These are phyloP conservation scores for Fonsecaea monophora DNA, from an alignment of 2,329 filamentous ascomycete species.

Conservation along the genomic window DNA sequence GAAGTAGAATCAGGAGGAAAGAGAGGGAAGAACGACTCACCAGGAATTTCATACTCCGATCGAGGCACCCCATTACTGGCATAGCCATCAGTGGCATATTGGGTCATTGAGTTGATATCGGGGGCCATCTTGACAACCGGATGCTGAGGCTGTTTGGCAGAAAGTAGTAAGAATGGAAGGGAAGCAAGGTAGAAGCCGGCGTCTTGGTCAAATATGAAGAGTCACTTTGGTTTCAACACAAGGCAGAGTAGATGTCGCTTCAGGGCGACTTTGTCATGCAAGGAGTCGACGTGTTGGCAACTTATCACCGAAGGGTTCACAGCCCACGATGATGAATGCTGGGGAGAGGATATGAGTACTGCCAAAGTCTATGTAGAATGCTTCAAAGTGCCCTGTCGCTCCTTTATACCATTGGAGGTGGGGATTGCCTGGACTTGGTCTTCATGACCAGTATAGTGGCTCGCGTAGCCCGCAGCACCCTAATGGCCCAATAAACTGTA, in stretches of 20 bases:
- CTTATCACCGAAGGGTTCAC: neutral
- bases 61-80: conserved; percentile 55
- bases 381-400: neutral
- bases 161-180: neutral
- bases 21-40: conserved; percentile 17
- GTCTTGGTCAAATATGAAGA: neutral
- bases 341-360: neutral
- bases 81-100: conserved; percentile 44
- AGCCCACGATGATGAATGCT: neutral
- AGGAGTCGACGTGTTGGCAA: neutral
- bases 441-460: neutral
- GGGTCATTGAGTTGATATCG: conserved; percentile 38
- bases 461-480: neutral
- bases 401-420: neutral
- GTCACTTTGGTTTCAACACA: neutral
- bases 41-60: conserved; percentile 54
- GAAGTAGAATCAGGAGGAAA: neutral
- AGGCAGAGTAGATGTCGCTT: neutral
- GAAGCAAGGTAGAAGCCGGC: neutral
- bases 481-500: neutral
- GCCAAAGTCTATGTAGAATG: neutral
- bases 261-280: neutral
- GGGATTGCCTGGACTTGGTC: neutral
- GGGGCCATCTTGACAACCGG: conserved; percentile 34
- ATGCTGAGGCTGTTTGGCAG: neutral